phyloP scores from a whole-genome alignment of 2,329 filamentous ascomycete species.

The Pseudocercospora cruenta region DNA sequence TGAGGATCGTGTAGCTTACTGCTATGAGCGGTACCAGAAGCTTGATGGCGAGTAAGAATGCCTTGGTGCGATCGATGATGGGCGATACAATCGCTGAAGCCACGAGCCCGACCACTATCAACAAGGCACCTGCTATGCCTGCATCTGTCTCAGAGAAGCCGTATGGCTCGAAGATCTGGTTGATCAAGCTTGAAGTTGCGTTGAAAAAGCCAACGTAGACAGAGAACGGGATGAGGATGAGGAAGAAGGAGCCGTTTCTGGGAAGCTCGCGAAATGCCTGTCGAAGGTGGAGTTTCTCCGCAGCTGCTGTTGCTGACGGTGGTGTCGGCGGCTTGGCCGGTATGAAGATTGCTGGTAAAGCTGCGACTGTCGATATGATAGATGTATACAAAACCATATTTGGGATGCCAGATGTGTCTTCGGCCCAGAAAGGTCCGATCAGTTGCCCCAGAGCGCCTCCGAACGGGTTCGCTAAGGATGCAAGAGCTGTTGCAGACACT shows the following conservation, averaged over 20 bases:
- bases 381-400: slow-evolving; percentile 69
- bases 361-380: slow-evolving; percentile 60
- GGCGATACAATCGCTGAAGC: slow-evolving; percentile 76
- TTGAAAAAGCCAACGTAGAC: slow-evolving; percentile 94
- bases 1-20: slow-evolving; percentile 68
- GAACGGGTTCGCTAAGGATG: slow-evolving; percentile 84
- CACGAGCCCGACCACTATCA: slow-evolving; percentile 87
- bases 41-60: slow-evolving; percentile 74
- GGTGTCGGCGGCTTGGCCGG: slow-evolving; percentile 77
- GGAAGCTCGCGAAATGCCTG: slow-evolving; percentile 54
- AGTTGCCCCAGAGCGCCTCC: slow-evolving; percentile 88
- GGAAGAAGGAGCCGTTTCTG: slow-evolving; percentile 72
- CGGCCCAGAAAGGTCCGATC: slow-evolving; percentile 77
- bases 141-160: slow-evolving; percentile 81
- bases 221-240: slow-evolving; percentile 78
- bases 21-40: slow-evolving; percentile 74
- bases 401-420: slow-evolving; percentile 66
- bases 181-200: slow-evolving; percentile 81
- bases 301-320: slow-evolving; percentile 67
- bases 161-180: slow-evolving; percentile 87
- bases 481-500: slow-evolving; percentile 83
- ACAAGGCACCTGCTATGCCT: slow-evolving; percentile 83
- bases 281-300: slow-evolving; percentile 56
- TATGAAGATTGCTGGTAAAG: slow-evolving; percentile 79
- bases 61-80: slow-evolving; percentile 81